These are phyloP conservation scores for Globisporangium splendens DNA, from an alignment of 352 stramenopile species.

Conservation along the genomic window DNA sequence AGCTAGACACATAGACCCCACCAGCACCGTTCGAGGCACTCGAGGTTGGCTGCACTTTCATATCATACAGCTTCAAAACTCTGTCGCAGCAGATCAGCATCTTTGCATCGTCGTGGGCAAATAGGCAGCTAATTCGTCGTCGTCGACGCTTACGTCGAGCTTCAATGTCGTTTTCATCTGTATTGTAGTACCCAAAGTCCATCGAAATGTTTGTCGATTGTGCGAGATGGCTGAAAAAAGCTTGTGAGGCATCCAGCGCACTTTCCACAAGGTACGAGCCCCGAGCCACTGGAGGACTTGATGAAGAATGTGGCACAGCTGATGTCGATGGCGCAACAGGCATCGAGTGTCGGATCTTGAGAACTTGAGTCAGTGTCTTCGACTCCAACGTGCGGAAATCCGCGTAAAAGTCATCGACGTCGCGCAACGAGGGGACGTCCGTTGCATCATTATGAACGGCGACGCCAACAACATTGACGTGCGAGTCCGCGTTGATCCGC, in stretches of 20 bases:
- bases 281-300: conserved; percentile 21
- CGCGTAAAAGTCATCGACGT: conserved; percentile 75
- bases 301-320: conserved; percentile 12
- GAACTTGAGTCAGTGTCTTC: conserved; percentile 59
- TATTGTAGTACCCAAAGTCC: conserved; percentile 54
- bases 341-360: conserved; percentile 71
- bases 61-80: conserved; percentile 63
- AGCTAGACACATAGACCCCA: neutral
- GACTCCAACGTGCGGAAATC: conserved; percentile 61
- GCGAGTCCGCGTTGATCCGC: conserved; percentile 64
- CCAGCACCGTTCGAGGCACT: neutral
- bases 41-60: conserved; percentile 21
- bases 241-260: conserved; percentile 65
- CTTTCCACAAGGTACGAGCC: conserved; percentile 39
- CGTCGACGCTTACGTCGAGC: conserved; percentile 45
- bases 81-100: conserved; percentile 63
- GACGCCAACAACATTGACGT: conserved; percentile 38
- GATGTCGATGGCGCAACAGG: conserved; percentile 22
- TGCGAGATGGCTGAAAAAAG: conserved; percentile 61
- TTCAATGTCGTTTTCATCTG: conserved; percentile 48
- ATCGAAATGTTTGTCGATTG: conserved; percentile 51
- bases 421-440: conserved; percentile 20
- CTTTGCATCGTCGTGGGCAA: conserved; percentile 59
- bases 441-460: conserved; percentile 13
- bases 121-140: conserved; percentile 60